Conservation (phyloP, 129 eudicot species). For the Mikania micrantha region DNA sequence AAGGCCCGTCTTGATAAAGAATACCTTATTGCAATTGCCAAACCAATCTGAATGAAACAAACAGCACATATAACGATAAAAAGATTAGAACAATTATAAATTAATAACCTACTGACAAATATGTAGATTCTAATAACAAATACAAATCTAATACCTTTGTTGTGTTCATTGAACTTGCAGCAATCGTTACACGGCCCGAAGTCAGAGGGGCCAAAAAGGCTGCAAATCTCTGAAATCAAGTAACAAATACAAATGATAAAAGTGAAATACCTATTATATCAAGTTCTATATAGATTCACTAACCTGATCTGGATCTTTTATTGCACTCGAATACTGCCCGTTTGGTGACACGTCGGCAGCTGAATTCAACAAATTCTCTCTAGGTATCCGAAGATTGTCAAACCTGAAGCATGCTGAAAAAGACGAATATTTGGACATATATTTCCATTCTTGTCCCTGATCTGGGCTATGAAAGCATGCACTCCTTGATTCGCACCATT, state of each 20-base stretch:
- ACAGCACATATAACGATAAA: neutral
- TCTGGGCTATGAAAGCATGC: constrained; percentile 87
- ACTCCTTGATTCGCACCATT: constrained; percentile 83
- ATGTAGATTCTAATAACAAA: no score
- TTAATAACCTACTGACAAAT: neutral
- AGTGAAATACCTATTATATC: neutral
- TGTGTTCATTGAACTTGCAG: constrained; percentile 57
- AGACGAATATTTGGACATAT: constrained; percentile 72
- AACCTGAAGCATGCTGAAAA: constrained; percentile 47
- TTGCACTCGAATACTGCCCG: constrained; percentile 74
- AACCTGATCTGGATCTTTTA: constrained; percentile 91
- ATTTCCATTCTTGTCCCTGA: constrained; percentile 71
- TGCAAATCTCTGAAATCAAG: constrained; percentile 70
- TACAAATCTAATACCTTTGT: constrained; percentile 88
- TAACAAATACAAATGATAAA: neutral
- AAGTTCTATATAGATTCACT: neutral
- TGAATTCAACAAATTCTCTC: constrained; percentile 83
- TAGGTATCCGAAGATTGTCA: constrained; percentile 74
- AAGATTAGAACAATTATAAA: neutral
- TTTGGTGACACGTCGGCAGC: constrained; percentile 91
- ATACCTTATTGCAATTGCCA: constrained; percentile 77
- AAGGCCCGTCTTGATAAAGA: constrained; percentile 75
- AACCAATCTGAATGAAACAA: constrained; percentile 44
- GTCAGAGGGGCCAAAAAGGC: constrained; percentile 94
- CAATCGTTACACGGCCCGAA: constrained; percentile 84